phyloP scores from a whole-genome alignment of 83 land plant genomes.

The Larix sibirica region DNA sequence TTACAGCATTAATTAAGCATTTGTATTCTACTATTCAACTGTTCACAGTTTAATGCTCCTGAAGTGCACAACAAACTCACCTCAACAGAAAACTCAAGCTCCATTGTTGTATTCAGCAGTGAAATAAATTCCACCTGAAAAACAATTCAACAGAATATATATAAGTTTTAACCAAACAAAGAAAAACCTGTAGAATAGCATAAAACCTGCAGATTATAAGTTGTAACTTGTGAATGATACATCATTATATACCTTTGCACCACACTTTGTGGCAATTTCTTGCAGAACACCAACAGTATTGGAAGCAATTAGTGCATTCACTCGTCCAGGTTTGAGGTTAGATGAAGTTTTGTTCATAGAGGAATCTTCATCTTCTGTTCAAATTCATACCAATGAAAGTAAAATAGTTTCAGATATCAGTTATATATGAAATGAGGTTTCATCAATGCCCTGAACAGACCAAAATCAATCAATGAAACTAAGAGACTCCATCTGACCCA shows the following conservation, averaged over 20 bases:
- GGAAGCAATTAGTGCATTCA: background rate
- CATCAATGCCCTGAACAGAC: too few relatives aligned
- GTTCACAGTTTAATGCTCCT: too few relatives aligned
- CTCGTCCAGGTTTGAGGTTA: conserved; percentile 1
- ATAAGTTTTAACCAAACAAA: too few relatives aligned
- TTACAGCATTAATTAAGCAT: too few relatives aligned
- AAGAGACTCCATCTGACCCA: too few relatives aligned
- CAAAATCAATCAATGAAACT: too few relatives aligned
- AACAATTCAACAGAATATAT: background rate
- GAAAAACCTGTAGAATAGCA: too few relatives aligned
- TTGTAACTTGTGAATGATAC: background rate
- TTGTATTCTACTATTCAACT: too few relatives aligned
- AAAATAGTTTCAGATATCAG: background rate
- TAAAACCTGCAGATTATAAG: background rate
- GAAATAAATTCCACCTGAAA: conserved; percentile 11
- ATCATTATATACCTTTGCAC: background rate
- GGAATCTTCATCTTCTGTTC: conserved; percentile 14
- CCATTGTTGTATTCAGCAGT: background rate
- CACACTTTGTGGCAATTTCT: conserved; percentile 8
- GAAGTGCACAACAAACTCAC: background rate
- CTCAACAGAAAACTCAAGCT: conserved; percentile 15
- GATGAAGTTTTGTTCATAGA: conserved; percentile 1
- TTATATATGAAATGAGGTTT: too few relatives aligned
- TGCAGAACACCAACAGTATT: conserved; percentile 2
- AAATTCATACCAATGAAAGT: background rate